These are phyloP conservation scores for Vanrija sp. DNA, from an alignment of 1,284 basidiomycete species.

Conservation along the genomic window DNA sequence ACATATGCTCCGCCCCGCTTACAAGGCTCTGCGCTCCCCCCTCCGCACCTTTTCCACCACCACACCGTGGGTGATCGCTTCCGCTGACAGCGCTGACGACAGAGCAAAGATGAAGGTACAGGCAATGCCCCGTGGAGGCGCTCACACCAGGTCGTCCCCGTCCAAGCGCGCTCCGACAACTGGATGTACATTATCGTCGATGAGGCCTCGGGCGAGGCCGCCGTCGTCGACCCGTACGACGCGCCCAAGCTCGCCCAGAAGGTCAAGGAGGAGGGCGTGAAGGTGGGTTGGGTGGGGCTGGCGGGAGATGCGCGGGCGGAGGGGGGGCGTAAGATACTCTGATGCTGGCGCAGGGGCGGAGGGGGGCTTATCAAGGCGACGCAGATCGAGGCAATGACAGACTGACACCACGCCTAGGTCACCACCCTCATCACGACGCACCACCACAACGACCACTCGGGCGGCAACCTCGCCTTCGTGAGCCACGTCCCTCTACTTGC, in stretches of 20 bases:
- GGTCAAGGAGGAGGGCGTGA: conserved; percentile 64
- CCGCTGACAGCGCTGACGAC: not conserved
- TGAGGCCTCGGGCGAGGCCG: conserved; percentile 64
- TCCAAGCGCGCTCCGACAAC: conserved; percentile 76
- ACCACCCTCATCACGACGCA: conserved; percentile 79
- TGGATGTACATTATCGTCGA: conserved; percentile 85
- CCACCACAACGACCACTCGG: conserved; percentile 86
- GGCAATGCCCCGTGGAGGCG: not conserved
- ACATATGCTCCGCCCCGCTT: too few species aligned
- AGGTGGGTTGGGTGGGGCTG: conserved; percentile 39
- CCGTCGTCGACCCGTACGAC: conserved; percentile 66
- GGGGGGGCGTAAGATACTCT: too few species aligned
- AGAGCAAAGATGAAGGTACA: conserved; percentile 5
- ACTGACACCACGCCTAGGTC: conserved; percentile 47
- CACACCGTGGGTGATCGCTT: not conserved
- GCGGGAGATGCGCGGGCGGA: not conserved
- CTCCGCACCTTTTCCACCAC: conserved; percentile 1
- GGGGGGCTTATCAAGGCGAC: not conserved
- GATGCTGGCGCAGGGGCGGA: too few species aligned
- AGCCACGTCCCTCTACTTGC: conserved; percentile 1
- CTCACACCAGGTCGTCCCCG: conserved; percentile 59
- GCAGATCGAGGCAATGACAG: too few species aligned
- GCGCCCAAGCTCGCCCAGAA: conserved; percentile 67
- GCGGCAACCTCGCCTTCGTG: conserved; percentile 67
- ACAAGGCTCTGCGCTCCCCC: not conserved